Conservation (phyloP, 2,329 filamentous ascomycete species). For the Exophiala sp. region DNA sequence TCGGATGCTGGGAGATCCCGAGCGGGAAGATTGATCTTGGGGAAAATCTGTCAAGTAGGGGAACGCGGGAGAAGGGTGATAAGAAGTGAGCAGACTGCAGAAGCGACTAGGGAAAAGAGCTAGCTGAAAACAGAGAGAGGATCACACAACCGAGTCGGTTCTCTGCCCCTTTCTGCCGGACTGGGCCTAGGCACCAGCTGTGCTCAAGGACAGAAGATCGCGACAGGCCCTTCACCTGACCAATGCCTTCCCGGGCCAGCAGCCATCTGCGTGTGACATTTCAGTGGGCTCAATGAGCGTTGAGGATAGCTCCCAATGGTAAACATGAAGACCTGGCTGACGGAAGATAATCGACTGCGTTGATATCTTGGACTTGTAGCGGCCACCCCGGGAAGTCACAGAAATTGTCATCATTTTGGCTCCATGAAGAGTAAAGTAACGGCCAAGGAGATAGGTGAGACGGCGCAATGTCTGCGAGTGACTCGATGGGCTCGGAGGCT, state of each 20-base stretch:
- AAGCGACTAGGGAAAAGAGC: no score
- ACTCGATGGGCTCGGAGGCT: slow-evolving; percentile 10
- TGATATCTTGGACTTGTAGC: background rate
- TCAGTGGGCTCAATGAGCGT: background rate
- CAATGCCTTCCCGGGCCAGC: background rate
- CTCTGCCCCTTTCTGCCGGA: background rate
- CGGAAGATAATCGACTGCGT: background rate
- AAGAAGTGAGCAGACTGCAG: background rate
- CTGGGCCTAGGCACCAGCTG: background rate
- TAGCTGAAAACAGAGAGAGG: background rate
- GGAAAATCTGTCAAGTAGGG: background rate
- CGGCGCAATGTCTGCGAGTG: slow-evolving; percentile 13
- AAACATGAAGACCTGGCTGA: background rate
- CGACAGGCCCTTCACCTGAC: background rate
- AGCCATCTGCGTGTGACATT: slow-evolving; percentile 6
- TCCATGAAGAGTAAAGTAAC: no score
- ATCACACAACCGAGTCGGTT: background rate
- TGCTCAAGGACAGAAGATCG: background rate
- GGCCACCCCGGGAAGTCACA: background rate
- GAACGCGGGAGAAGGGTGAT: background rate
- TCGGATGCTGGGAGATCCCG: slow-evolving; percentile 1
- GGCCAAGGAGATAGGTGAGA: slow-evolving; percentile 14
- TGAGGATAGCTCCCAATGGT: background rate
- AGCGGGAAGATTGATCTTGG: background rate
- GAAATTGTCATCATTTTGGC: no score